These are phyloP conservation scores for Rhipidocladum racemiflorum DNA, from an alignment of 176 grass and related monocot genomes.

Conservation along the genomic window DNA sequence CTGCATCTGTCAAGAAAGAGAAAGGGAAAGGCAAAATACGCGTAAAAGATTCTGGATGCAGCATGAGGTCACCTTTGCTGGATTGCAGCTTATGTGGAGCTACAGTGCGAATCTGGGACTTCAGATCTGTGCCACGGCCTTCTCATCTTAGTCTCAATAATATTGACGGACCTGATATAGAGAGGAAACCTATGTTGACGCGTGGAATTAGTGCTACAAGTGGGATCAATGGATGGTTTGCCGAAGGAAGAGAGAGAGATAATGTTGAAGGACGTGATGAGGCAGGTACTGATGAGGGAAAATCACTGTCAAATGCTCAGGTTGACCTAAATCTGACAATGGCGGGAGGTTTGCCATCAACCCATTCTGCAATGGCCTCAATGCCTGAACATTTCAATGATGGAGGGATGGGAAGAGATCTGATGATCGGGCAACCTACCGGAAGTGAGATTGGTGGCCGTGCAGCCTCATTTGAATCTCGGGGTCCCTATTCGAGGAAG, in stretches of 20 bases:
- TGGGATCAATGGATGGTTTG: constrained; percentile 74
- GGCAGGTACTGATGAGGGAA: constrained; percentile 60
- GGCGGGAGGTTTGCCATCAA: constrained; percentile 72
- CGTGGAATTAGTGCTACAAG: constrained; percentile 90
- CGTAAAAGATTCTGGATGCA: constrained; percentile 64
- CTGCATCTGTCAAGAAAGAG: constrained; percentile 72
- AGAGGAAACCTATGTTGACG: constrained; percentile 54
- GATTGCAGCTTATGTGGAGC: constrained; percentile 97
- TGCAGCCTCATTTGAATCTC: constrained; percentile 91
- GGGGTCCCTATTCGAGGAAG: constrained; percentile 85
- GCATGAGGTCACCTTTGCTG: constrained; percentile 84
- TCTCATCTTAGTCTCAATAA: constrained; percentile 62
- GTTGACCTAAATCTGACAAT: constrained; percentile 97
- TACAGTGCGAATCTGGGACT: constrained; percentile 88
- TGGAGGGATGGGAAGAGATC: constrained; percentile 82
- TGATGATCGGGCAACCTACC: constrained; percentile 90
- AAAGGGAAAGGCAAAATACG: constrained; percentile 69
- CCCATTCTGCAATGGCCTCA: constrained; percentile 45
- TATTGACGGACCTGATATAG: constrained; percentile 45
- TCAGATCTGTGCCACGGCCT: constrained; percentile 60
- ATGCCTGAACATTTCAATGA: constrained; percentile 51
- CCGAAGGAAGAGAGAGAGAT: constrained; percentile 52
- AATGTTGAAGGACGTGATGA: constrained; percentile 74
- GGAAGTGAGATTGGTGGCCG: constrained; percentile 86
- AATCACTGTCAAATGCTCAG: constrained; percentile 73